Evolutionary conservation across 768 basidiomycete species (phyloP), one percentile per base, ranked within the genome.

Genomic region (Leccinum pellstonianum): DNA sequence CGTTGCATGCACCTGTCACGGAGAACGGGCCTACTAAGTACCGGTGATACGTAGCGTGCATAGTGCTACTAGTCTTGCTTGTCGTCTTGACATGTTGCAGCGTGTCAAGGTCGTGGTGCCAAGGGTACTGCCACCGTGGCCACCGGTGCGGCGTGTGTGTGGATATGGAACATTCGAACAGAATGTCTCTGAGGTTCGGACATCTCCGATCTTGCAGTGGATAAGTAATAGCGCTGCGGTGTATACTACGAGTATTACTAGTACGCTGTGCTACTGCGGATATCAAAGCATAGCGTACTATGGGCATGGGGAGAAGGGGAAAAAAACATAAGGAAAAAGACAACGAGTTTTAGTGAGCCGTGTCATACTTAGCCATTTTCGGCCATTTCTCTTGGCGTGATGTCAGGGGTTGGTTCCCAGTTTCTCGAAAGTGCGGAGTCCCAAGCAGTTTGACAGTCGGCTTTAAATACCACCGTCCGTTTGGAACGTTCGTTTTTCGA

Each of bases 91-190:
- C 33, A 35, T 35, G 38, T 3, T n/a, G 41, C 41, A 17, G 41
- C 41, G 41, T n/a, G 41, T 9, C 41, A 43, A 43, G 41, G 41
- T n/a, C 41, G 5, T 10, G 41, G 41, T 43, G 41, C 41, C 41
- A 43, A 43, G 38, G 38, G n/a, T 43, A 43, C 33, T 35, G 12
- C 33, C 33, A 35, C n/a, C 41, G 38, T 47, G n/a, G 48, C 10
- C 17, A 14, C 14, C 17, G 27, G 31, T 47, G n/a, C 48, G 58
- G 57, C 54, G 62, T 14, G 48, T 52, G 29, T 15, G 62, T 60
- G 68, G 61, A 59, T 21, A 66, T 64, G 58, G 69, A 70, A 70
- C 54, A 58, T 70, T 70, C 69, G 61, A 70, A 66, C 70, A 35
- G 69, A 70, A 69, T 46, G 2, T 19, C 23, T 50, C 23, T 46